Evolutionary conservation across 179 eudicot genomes (phyloP), one percentile per base, ranked within the genome.

Genomic region (Carnegiea gigantea): DNA sequence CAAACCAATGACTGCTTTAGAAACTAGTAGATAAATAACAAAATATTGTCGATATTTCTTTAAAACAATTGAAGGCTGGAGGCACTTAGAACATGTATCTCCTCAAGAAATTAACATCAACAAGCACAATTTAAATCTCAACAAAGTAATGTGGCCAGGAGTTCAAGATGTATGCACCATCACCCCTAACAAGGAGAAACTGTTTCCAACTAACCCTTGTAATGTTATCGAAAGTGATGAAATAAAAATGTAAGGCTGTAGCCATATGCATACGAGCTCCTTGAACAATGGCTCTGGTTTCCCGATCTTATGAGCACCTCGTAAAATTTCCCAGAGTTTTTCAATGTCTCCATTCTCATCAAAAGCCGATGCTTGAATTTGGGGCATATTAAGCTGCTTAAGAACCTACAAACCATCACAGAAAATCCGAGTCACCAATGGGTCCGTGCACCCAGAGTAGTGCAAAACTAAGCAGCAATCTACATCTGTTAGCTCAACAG

Each of bases 241-340:
- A 21, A 43, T 51, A 48, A 72, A 46, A 70, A 72, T 18, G 23
- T 20, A 72, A 48, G 51, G 12, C 13, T 54, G 21, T 23, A 30
- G 78, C 74, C 26, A 73, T 28, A 78, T 72, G 78, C 43, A 30
- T 91, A 92, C 98, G 97, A 95, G 78, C 84, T 94, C 97, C 90
- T 90, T 91, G 82, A 95, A 95, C 86, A 95, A 85, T 76, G 99
- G 98, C 76, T 86, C 88, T 13, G 99, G 99, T 43, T 85, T 90
- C 84, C 99, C 99, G 51, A 94, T 91, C 83, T 77, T 90, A 83
- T 92, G 99, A 80, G 92, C 93, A 40, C 88, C 90, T 67, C 93
- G 94, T 76, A 95, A 62, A 65, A 94, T 81, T 80, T 92, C 91
- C 98, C 97, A 95, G 17, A 90, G 87, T 88, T 84, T 89, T 67